Evolutionary conservation across 176 grass and related monocot species (phyloP).

Genomic region (Musa itinerans): DNA sequence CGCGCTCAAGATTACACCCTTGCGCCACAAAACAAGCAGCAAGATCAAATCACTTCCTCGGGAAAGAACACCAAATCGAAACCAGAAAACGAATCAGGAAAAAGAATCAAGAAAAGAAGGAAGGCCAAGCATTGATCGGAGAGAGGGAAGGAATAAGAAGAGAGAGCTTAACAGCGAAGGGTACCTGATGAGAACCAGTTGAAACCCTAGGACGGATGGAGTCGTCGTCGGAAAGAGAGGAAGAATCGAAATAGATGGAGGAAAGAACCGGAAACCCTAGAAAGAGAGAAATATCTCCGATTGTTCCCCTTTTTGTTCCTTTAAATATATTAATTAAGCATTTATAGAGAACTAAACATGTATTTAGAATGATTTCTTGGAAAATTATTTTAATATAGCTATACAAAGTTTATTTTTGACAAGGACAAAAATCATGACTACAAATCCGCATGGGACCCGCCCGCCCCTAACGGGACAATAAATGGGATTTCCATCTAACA

Average conservation of each 20-base stretch:
- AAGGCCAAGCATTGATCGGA: not conserved
- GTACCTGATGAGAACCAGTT: not conserved
- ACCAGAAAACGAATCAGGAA: not conserved
- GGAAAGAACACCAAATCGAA: not conserved
- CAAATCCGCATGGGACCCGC: too few relatives aligned
- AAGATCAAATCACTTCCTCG: not conserved
- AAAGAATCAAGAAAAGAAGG: not conserved
- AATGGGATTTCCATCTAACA: too few relatives aligned
- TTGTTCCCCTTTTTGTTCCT: too few relatives aligned
- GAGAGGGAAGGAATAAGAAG: not conserved
- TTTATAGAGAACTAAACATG: too few relatives aligned
- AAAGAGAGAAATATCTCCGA: too few relatives aligned
- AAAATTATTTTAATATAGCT: too few relatives aligned
- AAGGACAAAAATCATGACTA: too few relatives aligned
- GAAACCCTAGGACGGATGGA: not conserved
- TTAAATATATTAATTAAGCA: too few relatives aligned
- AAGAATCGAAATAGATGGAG: not conserved
- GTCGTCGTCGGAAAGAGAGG: not conserved
- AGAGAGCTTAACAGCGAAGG: not conserved
- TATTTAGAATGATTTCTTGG: too few relatives aligned
- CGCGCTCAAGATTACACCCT: not conserved
- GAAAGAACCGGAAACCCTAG: not conserved
- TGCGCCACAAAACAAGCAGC: not conserved
- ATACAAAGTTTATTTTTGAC: too few relatives aligned
- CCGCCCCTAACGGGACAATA: too few relatives aligned